Evolutionary conservation across 305 asterid species (phyloP).

Genomic region (Ilex paraguariensis): DNA sequence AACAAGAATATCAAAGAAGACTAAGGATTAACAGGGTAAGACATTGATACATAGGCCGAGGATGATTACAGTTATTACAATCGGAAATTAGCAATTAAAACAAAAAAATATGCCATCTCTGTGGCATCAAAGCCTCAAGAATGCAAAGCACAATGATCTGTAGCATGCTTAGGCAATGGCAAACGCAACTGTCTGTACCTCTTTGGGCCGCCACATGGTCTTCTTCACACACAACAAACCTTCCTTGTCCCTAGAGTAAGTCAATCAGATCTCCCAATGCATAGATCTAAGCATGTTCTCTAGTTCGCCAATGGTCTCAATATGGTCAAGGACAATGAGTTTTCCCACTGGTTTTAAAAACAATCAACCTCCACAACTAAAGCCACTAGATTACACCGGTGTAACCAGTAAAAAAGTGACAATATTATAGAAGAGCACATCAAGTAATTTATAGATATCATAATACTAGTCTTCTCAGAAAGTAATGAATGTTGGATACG

Average conservation of each 20-base stretch:
- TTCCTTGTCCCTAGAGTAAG: slow-evolving; percentile 38
- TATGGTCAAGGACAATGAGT: slow-evolving; percentile 38
- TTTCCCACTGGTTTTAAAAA: slow-evolving; percentile 43
- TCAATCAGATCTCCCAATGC: slow-evolving; percentile 42
- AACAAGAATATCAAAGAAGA: too few species aligned
- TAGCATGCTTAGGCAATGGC: slow-evolving; percentile 27
- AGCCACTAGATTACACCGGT: slow-evolving; percentile 32
- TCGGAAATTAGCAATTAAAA: slow-evolving; percentile 3
- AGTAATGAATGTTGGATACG: neutral
- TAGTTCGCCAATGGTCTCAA: slow-evolving; percentile 28
- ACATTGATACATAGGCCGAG: neutral
- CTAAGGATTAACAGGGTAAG: too few species aligned
- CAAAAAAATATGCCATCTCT: neutral
- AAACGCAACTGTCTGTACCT: slow-evolving; percentile 23
- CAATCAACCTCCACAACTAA: slow-evolving; percentile 47
- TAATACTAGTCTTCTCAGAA: too few species aligned
- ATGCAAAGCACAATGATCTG: neutral
- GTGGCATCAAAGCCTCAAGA: slow-evolving; percentile 10
- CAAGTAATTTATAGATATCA: neutral
- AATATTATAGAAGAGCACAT: neutral
- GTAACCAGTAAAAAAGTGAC: slow-evolving; percentile 1
- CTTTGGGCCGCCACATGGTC: slow-evolving; percentile 42
- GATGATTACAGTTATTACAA: slow-evolving; percentile 10
- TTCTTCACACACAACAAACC: slow-evolving; percentile 46
- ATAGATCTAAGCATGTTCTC: slow-evolving; percentile 32